Conservation (phyloP, 495 filamentous ascomycete species). For the Neurospora sp. region DNA sequence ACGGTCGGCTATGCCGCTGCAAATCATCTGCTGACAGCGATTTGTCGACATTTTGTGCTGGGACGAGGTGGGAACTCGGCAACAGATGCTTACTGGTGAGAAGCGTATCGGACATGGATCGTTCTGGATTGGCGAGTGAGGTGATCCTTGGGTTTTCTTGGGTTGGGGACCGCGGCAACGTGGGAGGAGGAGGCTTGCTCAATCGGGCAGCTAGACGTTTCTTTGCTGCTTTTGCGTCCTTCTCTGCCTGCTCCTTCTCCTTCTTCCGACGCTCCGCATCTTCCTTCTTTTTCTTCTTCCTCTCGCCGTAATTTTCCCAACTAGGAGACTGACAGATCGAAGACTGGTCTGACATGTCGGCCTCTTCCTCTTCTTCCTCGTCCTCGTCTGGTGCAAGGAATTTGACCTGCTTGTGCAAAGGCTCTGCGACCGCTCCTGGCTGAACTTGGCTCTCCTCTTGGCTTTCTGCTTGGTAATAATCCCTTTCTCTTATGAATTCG, state of each 20-base stretch:
- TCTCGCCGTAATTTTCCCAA: slow-evolving; percentile 41
- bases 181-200: slow-evolving; percentile 24
- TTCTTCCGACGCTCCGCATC: slow-evolving; percentile 33
- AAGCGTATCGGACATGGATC: slow-evolving; percentile 22
- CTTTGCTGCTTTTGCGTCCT: slow-evolving; percentile 24
- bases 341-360: slow-evolving; percentile 33
- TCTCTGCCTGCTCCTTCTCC: slow-evolving; percentile 30
- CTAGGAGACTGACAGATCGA: slow-evolving; percentile 49
- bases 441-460: slow-evolving; percentile 1
- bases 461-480: not conserved
- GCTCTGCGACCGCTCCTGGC: slow-evolving; percentile 6
- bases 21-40: slow-evolving; percentile 15
- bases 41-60: slow-evolving; percentile 5
- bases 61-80: not conserved
- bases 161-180: slow-evolving; percentile 8
- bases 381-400: slow-evolving; percentile 25
- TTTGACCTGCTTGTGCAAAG: slow-evolving; percentile 32
- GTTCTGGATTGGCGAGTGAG: slow-evolving; percentile 10
- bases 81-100: slow-evolving; percentile 11
- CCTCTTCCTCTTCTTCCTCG: slow-evolving; percentile 23
- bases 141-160: slow-evolving; percentile 4
- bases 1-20: slow-evolving; percentile 7
- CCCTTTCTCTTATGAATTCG: not conserved
- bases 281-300: slow-evolving; percentile 40
- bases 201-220: slow-evolving; percentile 17